Conservation (phyloP, 805 yeast species). For the Teunomyces stri region DNA sequence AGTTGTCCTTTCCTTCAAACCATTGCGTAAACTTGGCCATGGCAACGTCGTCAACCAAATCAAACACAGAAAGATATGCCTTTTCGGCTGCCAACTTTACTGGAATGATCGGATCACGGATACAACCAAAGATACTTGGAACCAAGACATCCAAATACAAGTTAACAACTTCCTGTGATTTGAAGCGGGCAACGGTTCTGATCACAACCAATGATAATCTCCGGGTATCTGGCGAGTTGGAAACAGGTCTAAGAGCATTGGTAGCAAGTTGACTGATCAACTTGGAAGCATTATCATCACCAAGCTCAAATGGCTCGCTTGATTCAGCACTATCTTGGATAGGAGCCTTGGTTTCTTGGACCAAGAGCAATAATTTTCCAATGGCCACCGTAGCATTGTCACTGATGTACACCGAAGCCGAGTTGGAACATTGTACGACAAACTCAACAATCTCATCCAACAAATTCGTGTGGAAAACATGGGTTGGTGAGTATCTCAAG, state of each 20-base stretch:
- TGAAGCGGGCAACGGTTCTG: slow-evolving; percentile 69
- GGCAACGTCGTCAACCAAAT: slow-evolving; percentile 64
- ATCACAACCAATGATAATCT: slow-evolving; percentile 73
- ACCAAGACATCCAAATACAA: slow-evolving; percentile 57
- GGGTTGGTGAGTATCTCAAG: slow-evolving; percentile 70
- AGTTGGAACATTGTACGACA: slow-evolving; percentile 43
- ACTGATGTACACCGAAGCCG: slow-evolving; percentile 50
- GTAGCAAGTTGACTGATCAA: slow-evolving; percentile 53
- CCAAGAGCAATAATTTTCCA: slow-evolving; percentile 70
- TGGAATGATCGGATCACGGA: slow-evolving; percentile 87
- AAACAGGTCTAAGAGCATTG: slow-evolving; percentile 49
- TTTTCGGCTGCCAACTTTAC: slow-evolving; percentile 93
- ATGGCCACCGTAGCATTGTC: slow-evolving; percentile 78
- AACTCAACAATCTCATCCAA: slow-evolving; percentile 48
- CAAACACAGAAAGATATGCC: slow-evolving; percentile 72
- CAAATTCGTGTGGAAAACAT: slow-evolving; percentile 54
- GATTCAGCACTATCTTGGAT: slow-evolving; percentile 11
- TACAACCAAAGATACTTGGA: slow-evolving; percentile 75
- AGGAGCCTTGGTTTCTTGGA: slow-evolving; percentile 36
- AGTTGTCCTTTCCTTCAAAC: slow-evolving; percentile 48
- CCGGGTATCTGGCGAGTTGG: slow-evolving; percentile 71
- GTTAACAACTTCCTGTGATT: slow-evolving; percentile 47
- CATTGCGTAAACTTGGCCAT: slow-evolving; percentile 57
- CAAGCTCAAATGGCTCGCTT: slow-evolving; percentile 32
- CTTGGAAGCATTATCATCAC: slow-evolving; percentile 37